phyloP scores from a whole-genome alignment of 2,329 filamentous ascomycete species.

The Talaromyces sp. region DNA sequence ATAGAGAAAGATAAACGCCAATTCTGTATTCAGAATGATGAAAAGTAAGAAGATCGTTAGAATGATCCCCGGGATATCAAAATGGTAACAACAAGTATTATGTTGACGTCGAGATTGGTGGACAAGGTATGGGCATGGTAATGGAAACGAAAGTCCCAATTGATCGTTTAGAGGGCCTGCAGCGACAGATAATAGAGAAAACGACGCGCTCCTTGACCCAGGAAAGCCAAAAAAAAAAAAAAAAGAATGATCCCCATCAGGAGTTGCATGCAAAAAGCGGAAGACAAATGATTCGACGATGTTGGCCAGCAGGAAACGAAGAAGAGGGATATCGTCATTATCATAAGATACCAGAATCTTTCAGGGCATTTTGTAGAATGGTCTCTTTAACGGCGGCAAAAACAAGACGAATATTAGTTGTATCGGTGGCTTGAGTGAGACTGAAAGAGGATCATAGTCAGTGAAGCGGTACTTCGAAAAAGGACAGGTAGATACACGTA shows the following conservation, averaged over 20 bases:
- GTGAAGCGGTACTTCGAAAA: not conserved
- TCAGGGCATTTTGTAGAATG: constrained; percentile 95
- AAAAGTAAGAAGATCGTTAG: constrained; percentile 17
- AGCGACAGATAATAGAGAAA: not conserved
- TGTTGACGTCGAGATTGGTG: not conserved
- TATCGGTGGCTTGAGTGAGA: constrained; percentile 97
- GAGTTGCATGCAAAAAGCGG: constrained; percentile 8
- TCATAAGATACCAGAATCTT: constrained; percentile 91
- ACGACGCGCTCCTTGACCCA: constrained; percentile 12
- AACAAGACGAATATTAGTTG: constrained; percentile 94
- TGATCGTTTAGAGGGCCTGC: constrained; percentile 3
- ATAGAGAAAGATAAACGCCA: constrained; percentile 2
- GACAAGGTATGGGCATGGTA: not conserved
- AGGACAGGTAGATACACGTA: constrained; percentile 49
- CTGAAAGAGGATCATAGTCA: constrained; percentile 47
- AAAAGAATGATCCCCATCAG: not conserved
- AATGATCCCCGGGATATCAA: constrained; percentile 13
- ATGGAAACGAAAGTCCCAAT: not conserved
- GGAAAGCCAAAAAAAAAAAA: too few species aligned
- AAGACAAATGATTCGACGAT: constrained; percentile 23
- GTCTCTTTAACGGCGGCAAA: constrained; percentile 99
- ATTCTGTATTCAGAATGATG: constrained; percentile 6
- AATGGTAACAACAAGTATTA: constrained; percentile 13
- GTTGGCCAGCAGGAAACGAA: constrained; percentile 18
- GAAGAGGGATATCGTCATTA: constrained; percentile 5